Percentiles rank a stretch among this genome's conserved stretches.
Conservation (phyloP, 2,329 filamentous ascomycete species). For the Cryphonectria nitschkei region DNA sequence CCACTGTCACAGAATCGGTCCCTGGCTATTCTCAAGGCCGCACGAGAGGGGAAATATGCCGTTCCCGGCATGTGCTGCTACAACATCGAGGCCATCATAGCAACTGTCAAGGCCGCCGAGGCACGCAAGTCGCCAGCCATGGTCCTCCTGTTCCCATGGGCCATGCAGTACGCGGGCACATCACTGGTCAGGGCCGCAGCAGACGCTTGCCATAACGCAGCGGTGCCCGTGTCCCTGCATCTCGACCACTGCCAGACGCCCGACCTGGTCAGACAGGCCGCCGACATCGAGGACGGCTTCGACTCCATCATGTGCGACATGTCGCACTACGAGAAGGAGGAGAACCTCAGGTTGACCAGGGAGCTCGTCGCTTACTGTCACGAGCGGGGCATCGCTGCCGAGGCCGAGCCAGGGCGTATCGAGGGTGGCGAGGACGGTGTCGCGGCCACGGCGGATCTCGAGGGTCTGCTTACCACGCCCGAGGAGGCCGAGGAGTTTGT, state of each 20-base stretch:
- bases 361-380: slow-evolving; percentile 68
- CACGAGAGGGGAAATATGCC: slow-evolving; percentile 58
- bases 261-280: slow-evolving; percentile 63
- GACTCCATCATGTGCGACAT: slow-evolving; percentile 78
- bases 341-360: slow-evolving; percentile 64
- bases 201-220: slow-evolving; percentile 57
- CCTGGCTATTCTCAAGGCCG: slow-evolving; percentile 60
- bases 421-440: slow-evolving; percentile 71
- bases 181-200: slow-evolving; percentile 59
- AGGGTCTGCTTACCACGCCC: slow-evolving; percentile 63
- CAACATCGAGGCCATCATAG: slow-evolving; percentile 72
- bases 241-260: slow-evolving; percentile 69
- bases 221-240: slow-evolving; percentile 65
- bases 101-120: slow-evolving; percentile 70
- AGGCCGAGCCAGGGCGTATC: slow-evolving; percentile 67
- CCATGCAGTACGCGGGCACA: slow-evolving; percentile 65
- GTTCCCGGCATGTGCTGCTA: slow-evolving; percentile 66
- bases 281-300: slow-evolving; percentile 57
- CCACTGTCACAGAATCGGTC: slow-evolving; percentile 52
- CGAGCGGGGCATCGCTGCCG: slow-evolving; percentile 65
- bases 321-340: slow-evolving; percentile 69
- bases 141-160: slow-evolving; percentile 77
- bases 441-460: slow-evolving; percentile 56
- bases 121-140: slow-evolving; percentile 68
- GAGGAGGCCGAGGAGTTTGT: slow-evolving; percentile 74